These are phyloP conservation scores for Elymus sibiricus DNA, from an alignment of 176 grass and related monocot genomes.

Conservation along the genomic window DNA sequence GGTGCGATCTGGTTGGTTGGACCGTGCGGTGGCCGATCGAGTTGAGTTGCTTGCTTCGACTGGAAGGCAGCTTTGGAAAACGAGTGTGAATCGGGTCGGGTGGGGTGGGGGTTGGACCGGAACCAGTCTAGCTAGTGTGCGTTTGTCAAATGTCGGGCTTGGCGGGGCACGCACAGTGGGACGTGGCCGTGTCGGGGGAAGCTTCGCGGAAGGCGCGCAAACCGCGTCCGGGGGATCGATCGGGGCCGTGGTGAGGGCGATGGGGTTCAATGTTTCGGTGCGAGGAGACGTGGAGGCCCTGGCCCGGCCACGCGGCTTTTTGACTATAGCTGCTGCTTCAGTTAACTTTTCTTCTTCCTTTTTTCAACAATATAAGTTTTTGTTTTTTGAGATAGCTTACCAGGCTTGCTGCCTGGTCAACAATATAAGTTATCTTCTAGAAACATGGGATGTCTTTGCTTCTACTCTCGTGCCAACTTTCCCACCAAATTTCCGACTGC, in stretches of 20 bases:
- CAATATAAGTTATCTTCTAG: neutral
- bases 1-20: neutral
- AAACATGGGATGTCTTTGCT: neutral
- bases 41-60: neutral
- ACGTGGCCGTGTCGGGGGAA: neutral
- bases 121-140: neutral
- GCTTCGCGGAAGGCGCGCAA: constrained; percentile 27
- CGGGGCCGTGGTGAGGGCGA: neutral
- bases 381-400: too few relatives aligned
- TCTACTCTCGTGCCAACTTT: neutral
- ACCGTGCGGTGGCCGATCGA: neutral
- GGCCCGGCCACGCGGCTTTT: neutral
- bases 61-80: neutral
- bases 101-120: neutral
- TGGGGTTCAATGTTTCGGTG: too few relatives aligned
- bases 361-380: neutral
- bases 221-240: constrained; percentile 2
- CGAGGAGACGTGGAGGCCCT: constrained; percentile 13
- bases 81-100: neutral
- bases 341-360: neutral
- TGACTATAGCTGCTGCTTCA: neutral
- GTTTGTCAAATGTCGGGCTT: neutral
- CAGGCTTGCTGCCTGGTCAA: too few relatives aligned
- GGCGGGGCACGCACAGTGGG: neutral
- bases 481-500: too few relatives aligned